Percentiles rank a stretch among this genome's conserved stretches.
Conservation (phyloP, 352 stramenopile species). For the Plasmopara viticola region DNA sequence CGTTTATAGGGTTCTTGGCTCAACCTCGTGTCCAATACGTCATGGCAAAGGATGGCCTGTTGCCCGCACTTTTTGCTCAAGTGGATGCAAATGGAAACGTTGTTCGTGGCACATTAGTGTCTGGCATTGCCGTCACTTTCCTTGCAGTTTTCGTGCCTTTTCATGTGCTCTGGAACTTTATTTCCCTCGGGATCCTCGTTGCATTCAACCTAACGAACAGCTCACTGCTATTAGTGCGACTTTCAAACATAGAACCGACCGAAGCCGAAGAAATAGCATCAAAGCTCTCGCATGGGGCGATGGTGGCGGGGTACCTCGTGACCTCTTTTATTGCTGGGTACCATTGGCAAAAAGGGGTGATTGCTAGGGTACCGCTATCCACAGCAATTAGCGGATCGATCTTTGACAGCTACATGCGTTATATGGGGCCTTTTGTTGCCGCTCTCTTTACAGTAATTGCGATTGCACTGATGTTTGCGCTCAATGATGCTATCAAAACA, state of each 20-base stretch:
- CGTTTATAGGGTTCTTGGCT: conserved; percentile 92
- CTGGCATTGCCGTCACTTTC: conserved; percentile 38
- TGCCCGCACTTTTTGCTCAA: conserved; percentile 80
- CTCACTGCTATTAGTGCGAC: conserved; percentile 68
- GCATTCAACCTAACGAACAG: conserved; percentile 89
- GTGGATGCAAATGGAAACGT: conserved; percentile 70
- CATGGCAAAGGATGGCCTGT: conserved; percentile 90
- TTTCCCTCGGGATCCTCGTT: conserved; percentile 86
- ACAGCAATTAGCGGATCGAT: conserved; percentile 14
- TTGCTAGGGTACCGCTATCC: conserved; percentile 29
- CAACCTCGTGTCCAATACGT: conserved; percentile 89
- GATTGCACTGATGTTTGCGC: conserved; percentile 41
- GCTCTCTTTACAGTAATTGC: conserved; percentile 45
- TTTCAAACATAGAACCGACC: conserved; percentile 12
- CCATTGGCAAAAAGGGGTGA: conserved; percentile 70
- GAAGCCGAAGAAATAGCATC: conserved; percentile 1
- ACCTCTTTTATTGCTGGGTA: conserved; percentile 62
- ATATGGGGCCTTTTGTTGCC: conserved; percentile 37
- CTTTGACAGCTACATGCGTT: conserved; percentile 53
- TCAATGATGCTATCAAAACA: conserved; percentile 42
- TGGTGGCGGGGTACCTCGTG: conserved; percentile 47
- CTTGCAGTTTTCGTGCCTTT: conserved; percentile 81
- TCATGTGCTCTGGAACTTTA: conserved; percentile 84
- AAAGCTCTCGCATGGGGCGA: conserved; percentile 21
- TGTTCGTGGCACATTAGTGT: conserved; percentile 59